Base-by-base conservation (phyloP, 805 yeast genomes). In the Cyberlindnera veronae region DNA sequence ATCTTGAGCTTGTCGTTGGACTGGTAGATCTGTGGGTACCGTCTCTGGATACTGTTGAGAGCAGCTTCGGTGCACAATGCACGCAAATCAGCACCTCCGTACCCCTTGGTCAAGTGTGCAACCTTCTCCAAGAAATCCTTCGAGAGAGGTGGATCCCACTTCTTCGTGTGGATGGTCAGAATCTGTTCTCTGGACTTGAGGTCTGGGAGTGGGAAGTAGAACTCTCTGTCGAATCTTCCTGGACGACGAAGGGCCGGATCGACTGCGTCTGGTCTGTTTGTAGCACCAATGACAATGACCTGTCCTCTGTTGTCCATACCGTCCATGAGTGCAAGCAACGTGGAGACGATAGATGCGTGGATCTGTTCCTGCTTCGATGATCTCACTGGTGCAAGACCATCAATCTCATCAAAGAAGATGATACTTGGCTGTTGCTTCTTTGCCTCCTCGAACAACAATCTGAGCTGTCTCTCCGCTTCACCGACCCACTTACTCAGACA, bases 241-340 rank as follows among this genome's bases (percentile, higher is more conserved):
- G 99, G 99, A 54, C 99, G 76, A 57, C 99, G 76, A 43, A 93
- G 70, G 0, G 99, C 99, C 1, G 99, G 97, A 63, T 93, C 99
- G n/a, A 93, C 86, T 0, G 97, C 85, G 64, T 93, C 98, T 0
- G 99, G 99, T 57, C 99, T 71, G 64, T 93, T 93, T 0, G 99
- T 93, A 1, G 99, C 99, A 44, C 99, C 99, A 52, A 93, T 90
- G 3, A 93, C 96, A 49, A 93, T 91, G 15, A 93, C 98, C 60
- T 93, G 98, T 7, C 99, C 99, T 60, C 98, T 78, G 52, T 89
- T 89, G 60, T 91, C 98, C 98, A 93, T 93, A 54, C 99, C 99
- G 62, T 93, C 99, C 99, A 93, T 93, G 38, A 93, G 67, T 0
- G 99, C 98, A 48, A 93, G 74, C 54, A 93, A 67, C 0, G 99